Conservation (phyloP, 73 alveolate genomes). For the Paramecium pentaurelia region DNA sequence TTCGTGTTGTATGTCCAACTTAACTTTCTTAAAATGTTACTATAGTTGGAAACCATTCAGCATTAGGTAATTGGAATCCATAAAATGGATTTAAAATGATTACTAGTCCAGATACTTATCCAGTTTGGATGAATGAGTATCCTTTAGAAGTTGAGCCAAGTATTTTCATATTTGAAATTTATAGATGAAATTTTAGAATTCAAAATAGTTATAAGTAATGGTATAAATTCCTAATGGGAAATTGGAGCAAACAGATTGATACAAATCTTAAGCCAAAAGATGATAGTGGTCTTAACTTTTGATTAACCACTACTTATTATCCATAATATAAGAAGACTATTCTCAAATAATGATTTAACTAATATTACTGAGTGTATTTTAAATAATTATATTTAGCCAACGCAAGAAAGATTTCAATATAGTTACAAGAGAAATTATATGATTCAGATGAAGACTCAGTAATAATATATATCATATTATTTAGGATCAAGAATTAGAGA, state of each 20-base stretch:
- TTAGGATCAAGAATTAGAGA: neutral
- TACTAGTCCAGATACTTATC: constrained; percentile 38
- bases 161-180: neutral
- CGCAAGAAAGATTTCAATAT: neutral
- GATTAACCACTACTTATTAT: neutral
- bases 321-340: neutral
- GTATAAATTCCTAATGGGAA: neutral
- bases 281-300: neutral
- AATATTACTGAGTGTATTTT: neutral
- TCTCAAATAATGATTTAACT: constrained; percentile 5
- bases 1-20: constrained; percentile 43
- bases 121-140: constrained; percentile 37
- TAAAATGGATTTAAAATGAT: constrained; percentile 27
- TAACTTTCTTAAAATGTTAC: neutral
- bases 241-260: neutral
- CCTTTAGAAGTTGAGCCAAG: constrained; percentile 29
- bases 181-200: neutral
- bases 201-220: neutral
- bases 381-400: neutral
- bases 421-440: neutral
- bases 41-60: constrained; percentile 41
- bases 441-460: neutral
- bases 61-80: constrained; percentile 60
- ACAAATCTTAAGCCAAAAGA: neutral
- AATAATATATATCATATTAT: neutral